Evolutionary conservation across 805 yeast species (phyloP).

Genomic region (Crinitomyces ghanaensis): DNA sequence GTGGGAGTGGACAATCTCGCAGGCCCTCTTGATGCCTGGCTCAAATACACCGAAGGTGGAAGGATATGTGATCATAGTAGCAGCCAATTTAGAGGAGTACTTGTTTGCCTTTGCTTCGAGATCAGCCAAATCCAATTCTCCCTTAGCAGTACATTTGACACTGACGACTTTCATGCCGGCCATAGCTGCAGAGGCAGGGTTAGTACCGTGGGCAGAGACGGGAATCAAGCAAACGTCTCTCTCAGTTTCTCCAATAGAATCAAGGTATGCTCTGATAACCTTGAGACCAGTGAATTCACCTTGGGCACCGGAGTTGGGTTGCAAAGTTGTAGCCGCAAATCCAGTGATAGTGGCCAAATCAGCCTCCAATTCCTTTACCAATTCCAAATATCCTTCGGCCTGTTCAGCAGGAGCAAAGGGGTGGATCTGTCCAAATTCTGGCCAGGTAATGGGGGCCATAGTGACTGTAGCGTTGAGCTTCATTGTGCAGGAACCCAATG

Average conservation of each 20-base stretch:
- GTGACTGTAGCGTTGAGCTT: slow-evolving; percentile 90
- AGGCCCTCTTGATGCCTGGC: slow-evolving; percentile 77
- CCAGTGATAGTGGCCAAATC: slow-evolving; percentile 92
- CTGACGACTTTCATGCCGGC: slow-evolving; percentile 90
- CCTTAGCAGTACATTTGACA: slow-evolving; percentile 74
- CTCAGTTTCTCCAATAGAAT: slow-evolving; percentile 53
- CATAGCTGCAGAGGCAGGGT: slow-evolving; percentile 98
- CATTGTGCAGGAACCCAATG: slow-evolving; percentile 97
- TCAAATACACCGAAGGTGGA: slow-evolving; percentile 95
- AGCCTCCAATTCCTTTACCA: slow-evolving; percentile 63
- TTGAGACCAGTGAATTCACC: slow-evolving; percentile 95
- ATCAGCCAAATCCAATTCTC: slow-evolving; percentile 76
- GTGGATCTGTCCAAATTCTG: slow-evolving; percentile 78
- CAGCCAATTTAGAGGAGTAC: slow-evolving; percentile 63
- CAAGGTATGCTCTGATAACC: slow-evolving; percentile 68
- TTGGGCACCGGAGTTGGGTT: slow-evolving; percentile 98
- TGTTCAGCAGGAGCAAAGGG: slow-evolving; percentile 89
- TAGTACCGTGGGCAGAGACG: slow-evolving; percentile 96
- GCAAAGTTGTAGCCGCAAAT: slow-evolving; percentile 76
- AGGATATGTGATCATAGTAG: slow-evolving; percentile 94
- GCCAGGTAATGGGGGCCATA: slow-evolving; percentile 92
- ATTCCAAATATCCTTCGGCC: slow-evolving; percentile 73
- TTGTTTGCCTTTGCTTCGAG: slow-evolving; percentile 59
- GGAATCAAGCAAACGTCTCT: slow-evolving; percentile 90
- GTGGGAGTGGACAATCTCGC: slow-evolving; percentile 66